Percentiles rank a stretch among this genome's conserved stretches.
phyloP scores from a whole-genome alignment of 2,329 filamentous ascomycete genomes.

The Trichoderma breve region DNA sequence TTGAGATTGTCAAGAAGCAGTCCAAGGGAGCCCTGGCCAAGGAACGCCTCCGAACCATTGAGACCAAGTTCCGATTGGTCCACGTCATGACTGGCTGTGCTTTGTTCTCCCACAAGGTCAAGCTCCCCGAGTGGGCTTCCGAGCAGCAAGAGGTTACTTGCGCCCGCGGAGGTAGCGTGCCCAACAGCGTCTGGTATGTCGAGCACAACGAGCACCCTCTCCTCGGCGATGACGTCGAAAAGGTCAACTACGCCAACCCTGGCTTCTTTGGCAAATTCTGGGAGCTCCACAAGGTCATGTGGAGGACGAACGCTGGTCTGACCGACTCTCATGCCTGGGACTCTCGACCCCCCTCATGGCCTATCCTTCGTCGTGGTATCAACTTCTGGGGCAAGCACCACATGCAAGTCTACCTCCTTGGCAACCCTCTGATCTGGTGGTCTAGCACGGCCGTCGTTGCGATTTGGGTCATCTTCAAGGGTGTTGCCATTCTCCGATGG shows the following conservation, averaged over 20 bases:
- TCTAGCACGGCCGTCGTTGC: conserved; percentile 74
- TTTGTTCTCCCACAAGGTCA: conserved; percentile 98
- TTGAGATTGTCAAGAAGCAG: conserved; percentile 91
- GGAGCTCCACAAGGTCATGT: conserved; percentile 98
- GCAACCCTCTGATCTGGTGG: conserved; percentile 96
- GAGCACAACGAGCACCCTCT: conserved; percentile 85
- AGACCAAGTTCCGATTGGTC: conserved; percentile 93
- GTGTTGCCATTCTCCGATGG: conserved; percentile 83
- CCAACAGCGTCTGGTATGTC: conserved; percentile 96
- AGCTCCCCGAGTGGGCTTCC: conserved; percentile 95
- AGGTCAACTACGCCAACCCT: conserved; percentile 91
- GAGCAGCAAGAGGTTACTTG: conserved; percentile 99
- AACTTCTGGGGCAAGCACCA: conserved; percentile 98
- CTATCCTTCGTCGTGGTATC: conserved; percentile 86
- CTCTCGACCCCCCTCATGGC: conserved; percentile 91
- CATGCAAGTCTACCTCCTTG: conserved; percentile 93
- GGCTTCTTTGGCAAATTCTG: conserved; percentile 98
- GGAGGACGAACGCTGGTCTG: conserved; percentile 94
- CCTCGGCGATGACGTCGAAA: conserved; percentile 74
- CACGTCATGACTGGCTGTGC: conserved; percentile 97
- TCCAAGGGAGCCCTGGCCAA: conserved; percentile 78
- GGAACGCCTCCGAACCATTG: conserved; percentile 83
- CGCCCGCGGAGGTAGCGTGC: conserved; percentile 82
- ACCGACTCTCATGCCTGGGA: conserved; percentile 98
- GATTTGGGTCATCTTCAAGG: conserved; percentile 82